A percentile compares a stretch with the other conserved stretches of the same genome.
Evolutionary conservation across 305 asterid species (phyloP).

Genomic region (Withania somnifera): DNA sequence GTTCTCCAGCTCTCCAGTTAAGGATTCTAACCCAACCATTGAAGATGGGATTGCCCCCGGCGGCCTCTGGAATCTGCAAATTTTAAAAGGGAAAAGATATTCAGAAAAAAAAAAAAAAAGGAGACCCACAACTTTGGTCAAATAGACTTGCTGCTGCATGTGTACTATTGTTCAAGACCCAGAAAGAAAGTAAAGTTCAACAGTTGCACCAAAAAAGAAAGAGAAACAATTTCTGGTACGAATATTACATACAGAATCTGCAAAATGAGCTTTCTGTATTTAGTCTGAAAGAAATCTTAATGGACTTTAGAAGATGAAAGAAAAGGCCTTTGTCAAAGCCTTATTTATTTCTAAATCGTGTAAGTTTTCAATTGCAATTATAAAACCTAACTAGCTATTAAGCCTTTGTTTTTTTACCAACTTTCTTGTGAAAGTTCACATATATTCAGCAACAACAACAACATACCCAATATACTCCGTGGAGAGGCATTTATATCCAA

Average conservation of each 20-base stretch:
- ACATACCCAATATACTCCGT: too few species aligned
- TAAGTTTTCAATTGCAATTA: background rate
- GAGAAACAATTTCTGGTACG: background rate
- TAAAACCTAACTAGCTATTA: background rate
- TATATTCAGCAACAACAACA: too few species aligned
- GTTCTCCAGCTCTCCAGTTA: constrained; percentile 67
- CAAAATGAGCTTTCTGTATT: background rate
- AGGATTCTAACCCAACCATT: constrained; percentile 70
- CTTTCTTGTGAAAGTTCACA: background rate
- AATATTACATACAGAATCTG: background rate
- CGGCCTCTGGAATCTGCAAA: constrained; percentile 79
- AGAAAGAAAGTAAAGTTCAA: background rate
- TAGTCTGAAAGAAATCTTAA: background rate
- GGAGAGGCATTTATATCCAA: background rate
- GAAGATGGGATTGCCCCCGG: constrained; percentile 82
- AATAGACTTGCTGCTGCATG: background rate
- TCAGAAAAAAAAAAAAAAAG: background rate
- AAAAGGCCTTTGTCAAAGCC: background rate
- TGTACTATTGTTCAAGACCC: background rate
- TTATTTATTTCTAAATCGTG: background rate
- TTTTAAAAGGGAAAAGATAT: background rate
- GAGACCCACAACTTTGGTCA: background rate
- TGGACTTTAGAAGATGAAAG: background rate
- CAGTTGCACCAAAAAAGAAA: background rate
- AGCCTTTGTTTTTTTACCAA: too few species aligned